A percentile compares a stretch with the other conserved stretches of the same genome.
Conservation (phyloP, 805 yeast species). For the Blastobotrys robertii region DNA sequence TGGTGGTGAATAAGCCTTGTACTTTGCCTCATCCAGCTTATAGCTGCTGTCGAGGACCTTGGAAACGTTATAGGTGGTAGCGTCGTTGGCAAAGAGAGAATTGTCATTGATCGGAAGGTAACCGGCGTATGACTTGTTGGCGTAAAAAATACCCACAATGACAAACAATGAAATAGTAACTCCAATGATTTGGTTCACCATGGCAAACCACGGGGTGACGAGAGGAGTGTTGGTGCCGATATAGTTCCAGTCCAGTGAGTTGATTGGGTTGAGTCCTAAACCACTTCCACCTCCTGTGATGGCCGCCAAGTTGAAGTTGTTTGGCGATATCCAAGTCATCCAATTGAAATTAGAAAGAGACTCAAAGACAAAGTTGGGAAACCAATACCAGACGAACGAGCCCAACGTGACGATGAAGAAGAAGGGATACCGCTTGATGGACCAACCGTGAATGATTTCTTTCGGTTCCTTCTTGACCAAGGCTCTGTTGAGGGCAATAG, state of each 20-base stretch:
- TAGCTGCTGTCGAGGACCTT: slow-evolving; percentile 32
- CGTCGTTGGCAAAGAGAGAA: slow-evolving; percentile 33
- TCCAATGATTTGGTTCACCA: slow-evolving; percentile 25
- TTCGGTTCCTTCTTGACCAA: slow-evolving; percentile 27
- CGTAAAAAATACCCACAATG: slow-evolving; percentile 29
- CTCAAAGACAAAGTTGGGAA: slow-evolving; percentile 55
- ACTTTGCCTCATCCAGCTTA: slow-evolving; percentile 35
- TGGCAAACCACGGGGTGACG: slow-evolving; percentile 13
- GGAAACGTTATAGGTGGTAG: slow-evolving; percentile 34
- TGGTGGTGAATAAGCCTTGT: slow-evolving; percentile 44
- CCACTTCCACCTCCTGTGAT: slow-evolving; percentile 52
- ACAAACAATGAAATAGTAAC: slow-evolving; percentile 6
- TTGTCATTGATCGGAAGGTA: slow-evolving; percentile 43
- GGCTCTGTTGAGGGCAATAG: slow-evolving; percentile 43
- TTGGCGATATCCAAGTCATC: slow-evolving; percentile 45
- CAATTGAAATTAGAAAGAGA: slow-evolving; percentile 56
- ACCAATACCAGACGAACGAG: slow-evolving; percentile 51
- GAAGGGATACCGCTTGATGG: slow-evolving; percentile 40
- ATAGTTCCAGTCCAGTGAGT: slow-evolving; percentile 32
- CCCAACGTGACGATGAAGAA: slow-evolving; percentile 34
- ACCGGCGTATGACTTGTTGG: slow-evolving; percentile 42
- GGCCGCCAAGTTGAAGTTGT: slow-evolving; percentile 49
- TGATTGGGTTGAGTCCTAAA: slow-evolving; percentile 33
- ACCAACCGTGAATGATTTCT: slow-evolving; percentile 46
- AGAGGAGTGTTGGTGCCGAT: slow-evolving; percentile 9